Conservation (phyloP, 345 rosid genomes). For the Pugionium dolabratum region DNA sequence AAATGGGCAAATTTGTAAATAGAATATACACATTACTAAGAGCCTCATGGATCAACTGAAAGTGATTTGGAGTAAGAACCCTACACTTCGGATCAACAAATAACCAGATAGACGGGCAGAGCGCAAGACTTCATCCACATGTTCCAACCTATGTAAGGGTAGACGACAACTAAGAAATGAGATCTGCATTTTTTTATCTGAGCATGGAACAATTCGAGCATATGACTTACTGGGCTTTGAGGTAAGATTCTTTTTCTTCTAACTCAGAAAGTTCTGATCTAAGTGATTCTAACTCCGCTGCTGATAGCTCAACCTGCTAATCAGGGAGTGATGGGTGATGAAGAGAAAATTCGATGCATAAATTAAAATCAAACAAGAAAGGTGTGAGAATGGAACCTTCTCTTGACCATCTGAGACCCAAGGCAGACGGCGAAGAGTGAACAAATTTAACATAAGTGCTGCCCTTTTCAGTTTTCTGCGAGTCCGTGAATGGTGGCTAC, state of each 20-base stretch:
- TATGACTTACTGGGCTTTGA: conserved; percentile 80
- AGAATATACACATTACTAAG: neutral
- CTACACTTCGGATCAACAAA: conserved; percentile 78
- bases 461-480: conserved; percentile 56
- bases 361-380: conserved; percentile 11
- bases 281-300: conserved; percentile 76
- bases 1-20: neutral
- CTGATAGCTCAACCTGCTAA: conserved; percentile 69
- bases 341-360: neutral
- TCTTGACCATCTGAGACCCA: conserved; percentile 77
- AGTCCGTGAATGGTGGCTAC: conserved; percentile 53
- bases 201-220: conserved; percentile 11
- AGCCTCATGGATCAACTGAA: conserved; percentile 21
- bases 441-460: conserved; percentile 71
- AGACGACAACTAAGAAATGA: conserved; percentile 13
- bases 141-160: conserved; percentile 62
- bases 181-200: neutral
- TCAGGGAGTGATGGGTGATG: conserved; percentile 11
- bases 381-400: conserved; percentile 54
- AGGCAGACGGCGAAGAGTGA: conserved; percentile 68
- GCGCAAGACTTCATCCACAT: conserved; percentile 85
- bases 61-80: conserved; percentile 12
- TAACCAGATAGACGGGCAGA: conserved; percentile 89
- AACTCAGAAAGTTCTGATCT: conserved; percentile 71
- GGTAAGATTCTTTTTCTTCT: conserved; percentile 89